Percentiles rank a stretch among this genome's conserved stretches.
phyloP scores from a whole-genome alignment of 2,329 filamentous ascomycete genomes.

The Fusarium torreyae region DNA sequence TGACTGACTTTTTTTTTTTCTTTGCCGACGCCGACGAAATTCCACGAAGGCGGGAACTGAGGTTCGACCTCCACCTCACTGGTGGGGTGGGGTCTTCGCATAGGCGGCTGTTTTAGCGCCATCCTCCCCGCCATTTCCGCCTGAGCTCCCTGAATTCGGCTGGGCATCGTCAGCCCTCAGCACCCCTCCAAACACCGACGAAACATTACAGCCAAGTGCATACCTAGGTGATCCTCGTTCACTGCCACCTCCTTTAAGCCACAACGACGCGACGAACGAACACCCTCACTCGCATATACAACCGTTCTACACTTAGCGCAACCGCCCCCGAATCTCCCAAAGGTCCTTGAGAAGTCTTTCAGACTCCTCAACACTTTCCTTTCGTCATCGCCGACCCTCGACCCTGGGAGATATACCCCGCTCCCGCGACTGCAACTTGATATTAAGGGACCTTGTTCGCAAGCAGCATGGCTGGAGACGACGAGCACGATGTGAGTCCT shows the following conservation, averaged over 20 bases:
- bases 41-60: constrained; percentile 8
- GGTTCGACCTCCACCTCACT: constrained; percentile 15
- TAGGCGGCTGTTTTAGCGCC: constrained; percentile 34
- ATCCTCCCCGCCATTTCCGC: constrained; percentile 38
- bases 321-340: not conserved
- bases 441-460: constrained; percentile 3
- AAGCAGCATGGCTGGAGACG: constrained; percentile 49
- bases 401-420: constrained; percentile 35
- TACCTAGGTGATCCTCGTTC: constrained; percentile 19
- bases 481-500: constrained; percentile 56
- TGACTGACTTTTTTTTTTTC: constrained; percentile 19
- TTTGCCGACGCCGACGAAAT: constrained; percentile 13
- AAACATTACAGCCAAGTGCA: constrained; percentile 9
- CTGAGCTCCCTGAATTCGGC: constrained; percentile 22
- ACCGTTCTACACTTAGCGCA: not conserved
- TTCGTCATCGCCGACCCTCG: constrained; percentile 17
- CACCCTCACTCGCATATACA: not conserved
- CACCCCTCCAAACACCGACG: constrained; percentile 40
- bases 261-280: constrained; percentile 9
- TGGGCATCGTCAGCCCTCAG: constrained; percentile 29
- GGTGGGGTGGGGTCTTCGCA: constrained; percentile 43
- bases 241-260: constrained; percentile 34
- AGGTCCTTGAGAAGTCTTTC: not conserved
- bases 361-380: constrained; percentile 5
- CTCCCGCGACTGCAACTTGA: constrained; percentile 25